Evolutionary conservation across 495 filamentous ascomycete species (phyloP).

Genomic region (Penicillium tannophilum): DNA sequence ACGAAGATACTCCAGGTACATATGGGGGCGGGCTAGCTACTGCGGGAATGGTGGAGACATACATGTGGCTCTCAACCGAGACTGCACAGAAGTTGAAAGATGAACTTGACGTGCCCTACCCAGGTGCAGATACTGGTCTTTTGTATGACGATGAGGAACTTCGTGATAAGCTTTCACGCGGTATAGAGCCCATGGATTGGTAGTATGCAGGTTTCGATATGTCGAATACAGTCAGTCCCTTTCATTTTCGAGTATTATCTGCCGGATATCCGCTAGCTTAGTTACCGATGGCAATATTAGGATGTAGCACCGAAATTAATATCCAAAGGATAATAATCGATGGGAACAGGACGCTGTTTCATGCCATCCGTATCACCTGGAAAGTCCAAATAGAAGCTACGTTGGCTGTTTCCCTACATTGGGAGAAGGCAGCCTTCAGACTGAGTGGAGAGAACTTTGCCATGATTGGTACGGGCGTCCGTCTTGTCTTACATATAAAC

Average conservation of each 20-base stretch:
- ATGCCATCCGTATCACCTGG: not conserved
- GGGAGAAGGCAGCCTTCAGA: too few relatives aligned
- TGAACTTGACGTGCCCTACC: slow-evolving; percentile 8
- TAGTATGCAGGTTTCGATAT: slow-evolving; percentile 18
- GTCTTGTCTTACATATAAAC: too few relatives aligned
- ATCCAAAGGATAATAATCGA: slow-evolving; percentile 10
- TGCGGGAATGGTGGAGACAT: slow-evolving; percentile 20
- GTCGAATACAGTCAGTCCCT: slow-evolving; percentile 15
- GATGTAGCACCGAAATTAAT: slow-evolving; percentile 9
- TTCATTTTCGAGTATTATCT: slow-evolving; percentile 13
- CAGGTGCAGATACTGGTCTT: slow-evolving; percentile 16
- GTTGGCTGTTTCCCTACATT: too few relatives aligned
- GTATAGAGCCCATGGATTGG: slow-evolving; percentile 17
- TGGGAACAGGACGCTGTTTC: slow-evolving; percentile 5
- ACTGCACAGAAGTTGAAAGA: slow-evolving; percentile 22
- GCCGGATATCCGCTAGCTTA: slow-evolving; percentile 7
- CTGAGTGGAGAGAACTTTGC: too few relatives aligned
- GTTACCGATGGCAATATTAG: slow-evolving; percentile 14
- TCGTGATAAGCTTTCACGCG: slow-evolving; percentile 10
- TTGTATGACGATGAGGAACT: slow-evolving; percentile 20
- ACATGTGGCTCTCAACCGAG: slow-evolving; percentile 23
- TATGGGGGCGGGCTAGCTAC: slow-evolving; percentile 16
- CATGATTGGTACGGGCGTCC: too few relatives aligned
- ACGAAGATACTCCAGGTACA: slow-evolving; percentile 13
- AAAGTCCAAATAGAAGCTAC: too few relatives aligned